These are phyloP conservation scores for Backusella westeae DNA, from an alignment of 192 early-diverging fungal species.

Conservation along the genomic window DNA sequence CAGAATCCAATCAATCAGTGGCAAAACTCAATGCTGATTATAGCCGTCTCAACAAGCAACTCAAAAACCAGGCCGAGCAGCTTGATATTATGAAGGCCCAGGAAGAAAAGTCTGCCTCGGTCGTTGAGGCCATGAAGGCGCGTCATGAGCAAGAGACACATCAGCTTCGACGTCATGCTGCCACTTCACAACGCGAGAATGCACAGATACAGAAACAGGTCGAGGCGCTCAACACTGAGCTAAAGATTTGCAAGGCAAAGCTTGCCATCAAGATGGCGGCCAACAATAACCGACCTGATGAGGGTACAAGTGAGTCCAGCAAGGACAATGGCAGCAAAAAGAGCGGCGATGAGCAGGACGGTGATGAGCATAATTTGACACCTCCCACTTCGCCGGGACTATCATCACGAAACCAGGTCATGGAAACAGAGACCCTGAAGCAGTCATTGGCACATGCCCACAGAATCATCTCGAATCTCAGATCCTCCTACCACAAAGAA, in stretches of 20 bases:
- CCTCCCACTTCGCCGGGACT: not conserved
- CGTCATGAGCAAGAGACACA: constrained; percentile 64
- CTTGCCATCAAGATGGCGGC: constrained; percentile 22
- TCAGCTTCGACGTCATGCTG: constrained; percentile 47
- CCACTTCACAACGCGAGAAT: constrained; percentile 61
- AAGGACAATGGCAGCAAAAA: not conserved
- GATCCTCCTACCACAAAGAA: constrained; percentile 48
- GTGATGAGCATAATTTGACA: not conserved
- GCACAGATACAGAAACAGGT: constrained; percentile 46
- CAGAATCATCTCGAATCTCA: constrained; percentile 51
- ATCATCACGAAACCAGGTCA: not conserved
- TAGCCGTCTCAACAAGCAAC: constrained; percentile 48
- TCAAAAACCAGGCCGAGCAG: constrained; percentile 54
- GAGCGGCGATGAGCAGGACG: not conserved
- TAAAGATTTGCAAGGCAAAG: constrained; percentile 35
- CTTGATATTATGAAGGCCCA: constrained; percentile 57
- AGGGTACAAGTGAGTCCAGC: not conserved
- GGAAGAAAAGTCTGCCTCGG: constrained; percentile 44
- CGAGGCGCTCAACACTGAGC: constrained; percentile 58
- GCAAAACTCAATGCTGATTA: constrained; percentile 49
- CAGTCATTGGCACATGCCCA: constrained; percentile 42
- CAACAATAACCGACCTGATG: not conserved
- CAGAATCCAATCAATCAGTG: constrained; percentile 39
- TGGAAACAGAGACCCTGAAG: constrained; percentile 35
- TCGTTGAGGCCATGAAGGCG: constrained; percentile 46